Conservation (phyloP, 1,139 yeast genomes). For the Neolecta irregularis region DNA sequence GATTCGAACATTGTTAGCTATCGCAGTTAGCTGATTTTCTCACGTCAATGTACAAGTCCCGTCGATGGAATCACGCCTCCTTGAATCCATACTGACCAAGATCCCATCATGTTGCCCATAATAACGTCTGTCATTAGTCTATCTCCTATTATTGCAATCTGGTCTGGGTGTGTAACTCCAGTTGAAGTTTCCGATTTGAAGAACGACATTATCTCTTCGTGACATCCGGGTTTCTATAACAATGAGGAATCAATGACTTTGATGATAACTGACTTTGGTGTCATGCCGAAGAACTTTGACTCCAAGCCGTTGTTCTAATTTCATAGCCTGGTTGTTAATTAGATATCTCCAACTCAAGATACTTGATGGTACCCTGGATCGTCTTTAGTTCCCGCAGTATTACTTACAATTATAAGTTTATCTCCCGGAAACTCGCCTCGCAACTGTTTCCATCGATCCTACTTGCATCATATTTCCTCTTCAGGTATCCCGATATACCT, state of each 20-base stretch:
- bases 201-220: conserved; percentile 47
- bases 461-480: conserved; percentile 7
- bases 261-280: conserved; percentile 23
- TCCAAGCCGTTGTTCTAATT: conserved; percentile 54
- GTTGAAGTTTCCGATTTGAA: conserved; percentile 28
- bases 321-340: conserved; percentile 40
- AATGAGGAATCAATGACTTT: neutral
- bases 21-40: too few relatives aligned
- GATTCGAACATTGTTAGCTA: too few relatives aligned
- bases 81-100: conserved; percentile 68
- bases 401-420: conserved; percentile 66
- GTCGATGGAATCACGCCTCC: conserved; percentile 39
- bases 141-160: conserved; percentile 80
- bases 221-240: conserved; percentile 80
- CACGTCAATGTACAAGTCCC: neutral
- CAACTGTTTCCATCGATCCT: conserved; percentile 43
- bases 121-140: conserved; percentile 77
- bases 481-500: conserved; percentile 18
- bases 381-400: conserved; percentile 71
- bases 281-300: conserved; percentile 64
- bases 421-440: conserved; percentile 45
- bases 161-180: conserved; percentile 33
- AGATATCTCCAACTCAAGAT: conserved; percentile 1
- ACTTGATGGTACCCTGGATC: conserved; percentile 38
- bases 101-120: conserved; percentile 90